A percentile compares a stretch with the other conserved stretches of the same genome.
Evolutionary conservation across 2,329 filamentous ascomycete genomes (phyloP).

Genomic region (Zymoseptoria ardabiliae): DNA sequence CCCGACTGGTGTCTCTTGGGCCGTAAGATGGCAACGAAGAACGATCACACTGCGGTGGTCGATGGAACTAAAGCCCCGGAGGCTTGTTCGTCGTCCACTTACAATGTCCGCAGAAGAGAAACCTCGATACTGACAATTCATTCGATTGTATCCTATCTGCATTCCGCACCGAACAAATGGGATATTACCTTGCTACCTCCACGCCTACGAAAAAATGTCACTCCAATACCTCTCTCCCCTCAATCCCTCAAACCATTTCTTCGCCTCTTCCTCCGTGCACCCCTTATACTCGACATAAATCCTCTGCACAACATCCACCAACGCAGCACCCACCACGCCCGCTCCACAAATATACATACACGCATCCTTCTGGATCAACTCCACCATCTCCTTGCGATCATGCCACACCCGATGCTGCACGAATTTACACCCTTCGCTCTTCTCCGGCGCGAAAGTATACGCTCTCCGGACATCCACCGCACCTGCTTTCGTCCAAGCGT

Average conservation of each 20-base stretch:
- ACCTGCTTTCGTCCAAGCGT: conserved; percentile 52
- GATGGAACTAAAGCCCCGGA: no score
- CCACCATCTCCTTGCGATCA: conserved; percentile 39
- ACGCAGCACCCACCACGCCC: conserved; percentile 33
- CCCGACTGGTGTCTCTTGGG: no score
- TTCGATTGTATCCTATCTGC: no score
- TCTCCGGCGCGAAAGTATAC: conserved; percentile 43
- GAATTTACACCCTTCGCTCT: conserved; percentile 44
- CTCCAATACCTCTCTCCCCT: conserved; percentile 41
- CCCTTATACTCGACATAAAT: conserved; percentile 37
- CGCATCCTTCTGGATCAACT: conserved; percentile 44
- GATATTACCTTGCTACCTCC: background rate
- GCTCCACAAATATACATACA: conserved; percentile 58
- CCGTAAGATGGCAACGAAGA: no score
- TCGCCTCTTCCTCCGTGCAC: conserved; percentile 27
- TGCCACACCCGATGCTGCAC: conserved; percentile 47
- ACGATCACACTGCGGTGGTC: no score
- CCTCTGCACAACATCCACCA: conserved; percentile 35
- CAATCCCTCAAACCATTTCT: conserved; percentile 39
- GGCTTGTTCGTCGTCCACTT: no score
- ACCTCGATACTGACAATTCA: no score
- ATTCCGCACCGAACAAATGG: no score
- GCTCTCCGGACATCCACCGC: conserved; percentile 56
- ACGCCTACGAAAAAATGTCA: conserved; percentile 32
- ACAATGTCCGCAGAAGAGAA: no score